Evolutionary conservation across 768 basidiomycete species (phyloP).

Genomic region (Suillus plorans): DNA sequence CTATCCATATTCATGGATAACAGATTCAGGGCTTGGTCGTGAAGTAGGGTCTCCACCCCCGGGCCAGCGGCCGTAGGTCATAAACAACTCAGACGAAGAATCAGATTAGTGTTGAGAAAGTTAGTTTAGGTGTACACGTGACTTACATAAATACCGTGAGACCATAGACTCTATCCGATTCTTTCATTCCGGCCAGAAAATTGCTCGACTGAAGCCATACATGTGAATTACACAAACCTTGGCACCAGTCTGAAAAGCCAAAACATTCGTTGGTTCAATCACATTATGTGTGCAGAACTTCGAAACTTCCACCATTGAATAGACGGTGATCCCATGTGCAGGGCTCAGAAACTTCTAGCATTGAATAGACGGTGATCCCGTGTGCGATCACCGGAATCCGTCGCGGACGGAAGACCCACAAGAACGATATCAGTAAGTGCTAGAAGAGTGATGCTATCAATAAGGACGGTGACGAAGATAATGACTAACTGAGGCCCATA

Average conservation of each 20-base stretch:
- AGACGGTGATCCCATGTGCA: conserved; percentile 43
- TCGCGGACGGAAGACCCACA: conserved; percentile 18
- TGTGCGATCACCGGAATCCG: conserved; percentile 37
- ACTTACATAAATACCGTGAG: neutral
- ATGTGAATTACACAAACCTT: conserved; percentile 38
- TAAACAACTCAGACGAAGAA: too few species aligned
- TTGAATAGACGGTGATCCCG: too few species aligned
- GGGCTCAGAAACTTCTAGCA: too few species aligned
- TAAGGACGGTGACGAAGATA: neutral
- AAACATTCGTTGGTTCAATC: conserved; percentile 69
- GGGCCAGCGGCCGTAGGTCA: neutral
- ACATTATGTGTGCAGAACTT: conserved; percentile 55
- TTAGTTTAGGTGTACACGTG: neutral
- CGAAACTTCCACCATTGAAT: conserved; percentile 39
- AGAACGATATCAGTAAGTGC: conserved; percentile 52
- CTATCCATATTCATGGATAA: neutral
- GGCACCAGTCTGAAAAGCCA: conserved; percentile 72
- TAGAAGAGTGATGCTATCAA: conserved; percentile 21
- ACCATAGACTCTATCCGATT: neutral
- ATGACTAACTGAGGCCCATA: conserved; percentile 28
- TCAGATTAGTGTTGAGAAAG: too few species aligned
- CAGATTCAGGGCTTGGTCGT: neutral
- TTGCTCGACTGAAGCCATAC: neutral
- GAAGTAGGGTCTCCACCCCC: neutral
- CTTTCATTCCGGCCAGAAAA: neutral